Base-by-base conservation (phyloP, 441 rosid species). In the Gossypium davidsonii region DNA sequence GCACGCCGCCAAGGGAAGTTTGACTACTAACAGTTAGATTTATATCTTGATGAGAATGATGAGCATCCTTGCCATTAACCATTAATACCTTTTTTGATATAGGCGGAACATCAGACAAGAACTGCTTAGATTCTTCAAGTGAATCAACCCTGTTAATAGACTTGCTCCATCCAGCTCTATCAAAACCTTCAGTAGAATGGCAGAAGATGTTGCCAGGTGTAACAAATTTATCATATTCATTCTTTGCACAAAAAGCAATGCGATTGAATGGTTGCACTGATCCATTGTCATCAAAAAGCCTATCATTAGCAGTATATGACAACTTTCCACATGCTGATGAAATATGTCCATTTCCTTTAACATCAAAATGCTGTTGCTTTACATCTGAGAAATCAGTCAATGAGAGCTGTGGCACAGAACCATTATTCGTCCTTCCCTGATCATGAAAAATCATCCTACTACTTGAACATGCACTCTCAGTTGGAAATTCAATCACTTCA, bases 401-500 rank as follows among this genome's bases (percentile, higher is more conserved):
- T 21, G 79, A 72, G 53, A 76, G 59, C 74, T 83, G 85, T 9
- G 83, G 76, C 28, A 58, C 71, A 72, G 79, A 78, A 69, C 78
- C 74, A 69, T 73, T 52, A 73, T 78, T 72, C 42, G 52, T 58
- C 67, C 74, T 79, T 66, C 81, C 85, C 42, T 76, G 73, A 51
- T 75, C 76, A 81, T 77, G 77, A 39, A 80, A 80, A 71, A 67
- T 53, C 75, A 79, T 74, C 77, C 78, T 73, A 76, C 83, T 73
- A 46, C 68, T 79, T 42, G 82, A 79, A 74, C 81, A 77, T 55
- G 80, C 67, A 76, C 80, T 83, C 70, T 76, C 85, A 9, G 75
- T 82, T 58, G 59, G 83, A 80, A 77, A 80, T 67, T 81, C 85
- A 25, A 69, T 74, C 8, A 71, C 76, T 67, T 82, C 89, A 83